phyloP scores from a whole-genome alignment of 208 protist species.

The Wallacemonas sp. region DNA sequence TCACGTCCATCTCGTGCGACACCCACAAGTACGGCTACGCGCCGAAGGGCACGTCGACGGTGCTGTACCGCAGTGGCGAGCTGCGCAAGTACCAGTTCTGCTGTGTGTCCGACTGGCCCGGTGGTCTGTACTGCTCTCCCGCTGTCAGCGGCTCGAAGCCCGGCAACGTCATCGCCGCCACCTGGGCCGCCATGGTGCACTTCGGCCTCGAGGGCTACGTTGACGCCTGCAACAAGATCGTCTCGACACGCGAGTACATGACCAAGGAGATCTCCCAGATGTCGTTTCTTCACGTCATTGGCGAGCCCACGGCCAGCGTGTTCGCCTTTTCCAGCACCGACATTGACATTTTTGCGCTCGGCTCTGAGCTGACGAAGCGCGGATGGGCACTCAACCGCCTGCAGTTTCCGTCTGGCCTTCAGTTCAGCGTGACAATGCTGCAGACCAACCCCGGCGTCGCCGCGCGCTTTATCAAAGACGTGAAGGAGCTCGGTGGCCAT shows the following conservation, averaged over 20 bases:
- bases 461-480: constrained; percentile 78
- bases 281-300: constrained; percentile 81
- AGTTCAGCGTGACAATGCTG: constrained; percentile 91
- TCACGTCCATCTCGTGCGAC: constrained; percentile 98
- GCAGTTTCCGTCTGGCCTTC: constrained; percentile 93
- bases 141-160: constrained; percentile 94
- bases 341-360: constrained; percentile 93
- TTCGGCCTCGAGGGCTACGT: constrained; percentile 93
- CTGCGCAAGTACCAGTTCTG: constrained; percentile 96
- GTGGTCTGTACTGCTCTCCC: constrained; percentile 98
- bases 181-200: constrained; percentile 96
- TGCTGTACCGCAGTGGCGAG: constrained; percentile 92
- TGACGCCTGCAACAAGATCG: constrained; percentile 71
- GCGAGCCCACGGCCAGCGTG: constrained; percentile 78
- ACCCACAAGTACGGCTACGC: constrained; percentile 99
- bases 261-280: constrained; percentile 63
- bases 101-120: constrained; percentile 95
- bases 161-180: constrained; percentile 95
- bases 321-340: constrained; percentile 86
- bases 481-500: constrained; percentile 42
- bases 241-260: constrained; percentile 81
- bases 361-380: constrained; percentile 67
- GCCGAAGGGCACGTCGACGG: constrained; percentile 96
- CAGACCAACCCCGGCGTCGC: constrained; percentile 78
- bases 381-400: constrained; percentile 95